Percentiles rank a stretch among this genome's conserved stretches.
Conservation (phyloP, 768 basidiomycete genomes). For the Psilocybe sp. region DNA sequence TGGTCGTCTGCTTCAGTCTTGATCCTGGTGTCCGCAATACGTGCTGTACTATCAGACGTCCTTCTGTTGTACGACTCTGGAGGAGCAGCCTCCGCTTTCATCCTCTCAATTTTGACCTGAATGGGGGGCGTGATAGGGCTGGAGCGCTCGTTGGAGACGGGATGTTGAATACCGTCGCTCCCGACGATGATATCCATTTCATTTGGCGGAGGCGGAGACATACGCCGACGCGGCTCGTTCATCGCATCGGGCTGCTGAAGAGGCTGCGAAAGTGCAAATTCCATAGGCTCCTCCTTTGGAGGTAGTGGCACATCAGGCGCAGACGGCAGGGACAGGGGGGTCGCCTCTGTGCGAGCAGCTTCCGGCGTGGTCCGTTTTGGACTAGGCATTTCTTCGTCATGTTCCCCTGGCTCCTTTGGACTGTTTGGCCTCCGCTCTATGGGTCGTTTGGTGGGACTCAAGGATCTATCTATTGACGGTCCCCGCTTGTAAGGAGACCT, state of each 20-base stretch:
- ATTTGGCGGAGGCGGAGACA: too few relatives aligned
- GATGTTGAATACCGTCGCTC: too few relatives aligned
- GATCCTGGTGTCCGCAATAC: too few relatives aligned
- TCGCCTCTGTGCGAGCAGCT: neutral
- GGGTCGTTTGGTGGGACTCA: constrained; percentile 13
- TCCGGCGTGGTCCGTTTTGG: neutral
- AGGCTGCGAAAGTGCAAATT: neutral
- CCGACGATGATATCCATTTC: too few relatives aligned
- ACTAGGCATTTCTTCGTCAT: neutral
- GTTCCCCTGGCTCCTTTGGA: neutral
- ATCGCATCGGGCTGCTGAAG: neutral
- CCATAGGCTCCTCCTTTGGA: neutral
- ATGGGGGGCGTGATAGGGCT: too few relatives aligned
- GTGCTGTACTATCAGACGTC: too few relatives aligned
- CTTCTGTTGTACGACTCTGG: too few relatives aligned
- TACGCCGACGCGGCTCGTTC: too few relatives aligned
- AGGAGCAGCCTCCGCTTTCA: too few relatives aligned
- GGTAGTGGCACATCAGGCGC: neutral
- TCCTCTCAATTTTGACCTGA: too few relatives aligned
- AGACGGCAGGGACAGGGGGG: neutral
- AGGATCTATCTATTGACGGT: constrained; percentile 15
- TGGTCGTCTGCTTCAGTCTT: too few relatives aligned
- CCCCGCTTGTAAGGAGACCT: constrained; percentile 17
- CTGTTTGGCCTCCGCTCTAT: neutral
- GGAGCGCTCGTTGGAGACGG: too few relatives aligned